Conservation (phyloP, 179 eudicot species). For the Patellifolia procumbens region DNA sequence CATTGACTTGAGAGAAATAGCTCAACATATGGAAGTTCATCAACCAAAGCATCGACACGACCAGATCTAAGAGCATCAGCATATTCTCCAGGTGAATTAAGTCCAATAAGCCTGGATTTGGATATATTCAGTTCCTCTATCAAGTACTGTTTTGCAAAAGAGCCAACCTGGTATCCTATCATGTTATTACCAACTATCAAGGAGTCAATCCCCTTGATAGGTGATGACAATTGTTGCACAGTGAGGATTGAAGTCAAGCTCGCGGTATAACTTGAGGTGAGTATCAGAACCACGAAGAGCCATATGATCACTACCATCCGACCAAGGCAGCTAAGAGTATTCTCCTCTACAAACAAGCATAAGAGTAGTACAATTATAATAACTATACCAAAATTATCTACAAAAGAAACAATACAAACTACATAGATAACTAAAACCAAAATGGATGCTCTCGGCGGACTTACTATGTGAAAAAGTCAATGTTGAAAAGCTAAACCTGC, state of each 20-base stretch:
- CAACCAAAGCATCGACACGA: constrained; percentile 39
- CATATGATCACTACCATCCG: constrained; percentile 39
- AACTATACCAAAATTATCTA: too few relatives aligned
- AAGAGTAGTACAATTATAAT: too few relatives aligned
- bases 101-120: constrained; percentile 31
- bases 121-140: constrained; percentile 34
- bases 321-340: constrained; percentile 32
- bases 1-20: constrained; percentile 37
- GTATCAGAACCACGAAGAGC: too few relatives aligned
- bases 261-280: constrained; percentile 46
- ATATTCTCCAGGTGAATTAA: constrained; percentile 38
- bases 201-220: constrained; percentile 34
- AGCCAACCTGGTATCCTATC: constrained; percentile 43
- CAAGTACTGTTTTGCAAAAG: constrained; percentile 37
- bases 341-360: constrained; percentile 39
- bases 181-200: constrained; percentile 24
- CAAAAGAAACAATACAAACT: too few relatives aligned
- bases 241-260: constrained; percentile 42
- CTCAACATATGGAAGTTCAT: constrained; percentile 41
- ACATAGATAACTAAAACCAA: too few relatives aligned
- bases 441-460: not conserved
- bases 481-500: constrained; percentile 50
- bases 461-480: constrained; percentile 39
- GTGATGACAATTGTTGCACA: constrained; percentile 38
- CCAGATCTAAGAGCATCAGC: constrained; percentile 35